These are phyloP conservation scores for Immersiella caudata DNA, from an alignment of 495 filamentous ascomycete species.

Conservation along the genomic window DNA sequence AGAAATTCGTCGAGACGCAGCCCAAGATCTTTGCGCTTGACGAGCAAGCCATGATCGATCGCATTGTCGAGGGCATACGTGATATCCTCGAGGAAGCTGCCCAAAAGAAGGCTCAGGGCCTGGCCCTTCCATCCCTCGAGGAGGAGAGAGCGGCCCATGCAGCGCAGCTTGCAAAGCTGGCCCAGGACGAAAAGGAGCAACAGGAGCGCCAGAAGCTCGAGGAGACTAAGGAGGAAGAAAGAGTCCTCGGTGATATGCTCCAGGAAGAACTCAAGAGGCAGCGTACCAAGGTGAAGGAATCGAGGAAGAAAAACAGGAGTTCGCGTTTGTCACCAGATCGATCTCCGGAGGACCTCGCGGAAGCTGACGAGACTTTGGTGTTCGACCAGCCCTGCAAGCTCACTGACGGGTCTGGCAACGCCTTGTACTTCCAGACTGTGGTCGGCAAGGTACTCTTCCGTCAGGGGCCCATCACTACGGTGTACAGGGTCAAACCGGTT, in stretches of 20 bases:
- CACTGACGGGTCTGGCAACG: constrained; percentile 58
- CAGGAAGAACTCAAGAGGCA: constrained; percentile 74
- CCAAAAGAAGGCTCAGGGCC: constrained; percentile 67
- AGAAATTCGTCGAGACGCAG: constrained; percentile 68
- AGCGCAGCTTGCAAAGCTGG: constrained; percentile 51
- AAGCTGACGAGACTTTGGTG: constrained; percentile 46
- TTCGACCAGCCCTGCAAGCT: constrained; percentile 73
- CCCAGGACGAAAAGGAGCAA: constrained; percentile 51
- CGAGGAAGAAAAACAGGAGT: constrained; percentile 48
- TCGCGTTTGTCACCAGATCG: constrained; percentile 34
- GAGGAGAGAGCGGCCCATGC: constrained; percentile 79
- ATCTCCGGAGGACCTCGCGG: constrained; percentile 32
- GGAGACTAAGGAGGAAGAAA: constrained; percentile 72
- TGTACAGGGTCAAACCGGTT: constrained; percentile 70
- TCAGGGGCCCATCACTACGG: constrained; percentile 59
- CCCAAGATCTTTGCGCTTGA: constrained; percentile 63
- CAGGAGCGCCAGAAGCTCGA: constrained; percentile 55
- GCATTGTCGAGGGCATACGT: constrained; percentile 77
- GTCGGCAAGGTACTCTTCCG: constrained; percentile 61
- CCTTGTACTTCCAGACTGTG: constrained; percentile 64
- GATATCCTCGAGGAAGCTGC: constrained; percentile 89
- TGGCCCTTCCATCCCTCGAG: constrained; percentile 81
- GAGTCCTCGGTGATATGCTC: constrained; percentile 71
- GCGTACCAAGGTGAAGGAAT: constrained; percentile 60
- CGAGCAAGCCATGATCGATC: constrained; percentile 82